Evolutionary conservation across 83 land plant genomes (phyloP).

Genomic region (Diphasiastrum complanatum): DNA sequence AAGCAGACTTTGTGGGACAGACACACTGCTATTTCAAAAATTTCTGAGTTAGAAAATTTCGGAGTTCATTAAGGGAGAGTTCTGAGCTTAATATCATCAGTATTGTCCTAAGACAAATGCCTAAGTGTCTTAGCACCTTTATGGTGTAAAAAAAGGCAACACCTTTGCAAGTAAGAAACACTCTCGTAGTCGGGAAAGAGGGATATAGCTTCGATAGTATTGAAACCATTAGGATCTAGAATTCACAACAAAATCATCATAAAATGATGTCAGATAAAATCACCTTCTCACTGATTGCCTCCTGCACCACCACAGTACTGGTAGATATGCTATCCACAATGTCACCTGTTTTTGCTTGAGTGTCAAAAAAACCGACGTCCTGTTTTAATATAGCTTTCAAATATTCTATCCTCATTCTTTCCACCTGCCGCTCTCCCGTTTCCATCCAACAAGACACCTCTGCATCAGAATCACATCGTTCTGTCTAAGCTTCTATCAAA

Average conservation of each 20-base stretch:
- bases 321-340: conserved; percentile 34
- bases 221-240: too few species aligned
- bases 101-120: too few species aligned
- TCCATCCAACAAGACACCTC: conserved; percentile 29
- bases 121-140: too few species aligned
- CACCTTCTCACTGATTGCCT: conserved; percentile 40
- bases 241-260: background rate
- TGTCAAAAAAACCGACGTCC: conserved; percentile 46
- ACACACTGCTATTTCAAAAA: too few species aligned
- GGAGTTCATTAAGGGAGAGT: too few species aligned
- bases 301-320: conserved; percentile 36
- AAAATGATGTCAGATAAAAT: background rate
- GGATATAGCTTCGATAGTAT: too few species aligned
- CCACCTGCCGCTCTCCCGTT: conserved; percentile 34
- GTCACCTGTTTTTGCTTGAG: conserved; percentile 29
- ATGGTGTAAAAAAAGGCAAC: too few species aligned
- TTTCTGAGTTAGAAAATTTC: too few species aligned
- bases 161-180: too few species aligned
- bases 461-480: background rate
- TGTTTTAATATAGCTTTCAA: conserved; percentile 41
- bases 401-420: conserved; percentile 40
- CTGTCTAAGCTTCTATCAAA: background rate
- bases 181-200: too few species aligned
- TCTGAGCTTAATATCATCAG: too few species aligned
- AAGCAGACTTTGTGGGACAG: too few species aligned